Evolutionary conservation across 805 yeast genomes (phyloP).

Genomic region (Kodamaea kakaduensis): DNA sequence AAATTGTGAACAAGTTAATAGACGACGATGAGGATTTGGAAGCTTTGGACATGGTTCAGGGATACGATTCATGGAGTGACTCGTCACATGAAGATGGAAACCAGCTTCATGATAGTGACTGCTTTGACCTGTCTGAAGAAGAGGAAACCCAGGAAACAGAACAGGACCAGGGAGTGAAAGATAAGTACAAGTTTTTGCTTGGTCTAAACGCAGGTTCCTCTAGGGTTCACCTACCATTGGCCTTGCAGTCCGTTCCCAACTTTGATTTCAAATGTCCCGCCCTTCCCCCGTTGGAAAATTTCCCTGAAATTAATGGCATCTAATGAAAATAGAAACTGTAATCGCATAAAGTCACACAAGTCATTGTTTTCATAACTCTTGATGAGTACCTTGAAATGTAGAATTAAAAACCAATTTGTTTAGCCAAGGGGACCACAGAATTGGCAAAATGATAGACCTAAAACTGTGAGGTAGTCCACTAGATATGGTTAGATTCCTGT

Average conservation of each 20-base stretch:
- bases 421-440: too few relatives aligned
- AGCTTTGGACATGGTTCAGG: slow-evolving; percentile 7
- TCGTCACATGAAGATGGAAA: slow-evolving; percentile 2
- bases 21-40: slow-evolving; percentile 8
- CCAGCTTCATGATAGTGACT: slow-evolving; percentile 7
- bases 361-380: too few relatives aligned
- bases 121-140: slow-evolving; percentile 5
- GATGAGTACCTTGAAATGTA: too few relatives aligned
- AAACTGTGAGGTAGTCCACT: too few relatives aligned
- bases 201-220: slow-evolving; percentile 9
- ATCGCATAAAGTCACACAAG: too few relatives aligned
- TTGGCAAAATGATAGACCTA: too few relatives aligned
- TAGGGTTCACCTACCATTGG: slow-evolving; percentile 3
- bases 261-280: slow-evolving; percentile 10
- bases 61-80: slow-evolving; percentile 8
- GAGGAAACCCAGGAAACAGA: slow-evolving; percentile 4
- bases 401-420: too few relatives aligned
- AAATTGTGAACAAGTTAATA: slow-evolving; percentile 3
- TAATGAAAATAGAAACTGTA: too few relatives aligned
- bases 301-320: slow-evolving; percentile 13
- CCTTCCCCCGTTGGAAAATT: slow-evolving; percentile 26
- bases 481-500: too few relatives aligned
- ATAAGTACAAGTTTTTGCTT: slow-evolving; percentile 11
- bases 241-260: slow-evolving; percentile 2
- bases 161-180: slow-evolving; percentile 9